Evolutionary conservation across 192 early-diverging fungal species (phyloP).

Genomic region (Coemansia sp.): DNA sequence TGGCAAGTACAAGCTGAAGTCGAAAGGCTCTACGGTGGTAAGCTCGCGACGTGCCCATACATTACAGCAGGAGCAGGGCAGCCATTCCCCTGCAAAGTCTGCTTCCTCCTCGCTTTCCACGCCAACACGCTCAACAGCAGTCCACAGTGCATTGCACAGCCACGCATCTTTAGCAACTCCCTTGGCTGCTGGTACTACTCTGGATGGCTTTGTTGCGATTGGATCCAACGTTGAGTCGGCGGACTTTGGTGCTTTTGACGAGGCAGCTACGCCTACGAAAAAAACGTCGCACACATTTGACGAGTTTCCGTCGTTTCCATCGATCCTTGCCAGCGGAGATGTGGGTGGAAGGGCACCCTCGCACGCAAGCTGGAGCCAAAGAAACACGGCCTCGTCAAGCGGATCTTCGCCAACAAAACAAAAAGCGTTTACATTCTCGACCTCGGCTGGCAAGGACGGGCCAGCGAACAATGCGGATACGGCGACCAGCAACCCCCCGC

Average conservation of each 20-base stretch:
- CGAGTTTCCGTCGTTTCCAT: constrained; percentile 40
- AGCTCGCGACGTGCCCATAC: constrained; percentile 36
- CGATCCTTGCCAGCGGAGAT: constrained; percentile 18
- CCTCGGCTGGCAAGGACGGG: neutral
- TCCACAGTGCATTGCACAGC: neutral
- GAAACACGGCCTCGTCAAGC: constrained; percentile 13
- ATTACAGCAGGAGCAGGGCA: constrained; percentile 17
- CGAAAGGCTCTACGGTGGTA: constrained; percentile 38
- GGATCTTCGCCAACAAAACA: constrained; percentile 20
- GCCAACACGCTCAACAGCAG: constrained; percentile 16
- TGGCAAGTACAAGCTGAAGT: constrained; percentile 55
- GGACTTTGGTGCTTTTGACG: neutral
- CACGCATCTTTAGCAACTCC: constrained; percentile 14
- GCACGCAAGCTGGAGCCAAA: constrained; percentile 33
- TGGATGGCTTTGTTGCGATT: neutral
- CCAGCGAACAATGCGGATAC: neutral
- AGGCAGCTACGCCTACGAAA: neutral
- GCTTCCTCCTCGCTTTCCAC: constrained; percentile 24
- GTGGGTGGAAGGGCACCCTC: constrained; percentile 22
- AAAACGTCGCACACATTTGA: constrained; percentile 35
- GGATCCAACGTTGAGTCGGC: constrained; percentile 3
- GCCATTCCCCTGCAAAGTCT: constrained; percentile 17
- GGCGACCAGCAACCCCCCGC: neutral
- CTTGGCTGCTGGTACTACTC: neutral
- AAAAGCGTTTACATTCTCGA: neutral